Percentiles rank a stretch among this genome's conserved stretches.
phyloP scores from a whole-genome alignment of 495 filamentous ascomycete genomes.

The Penicillium verhagenii region DNA sequence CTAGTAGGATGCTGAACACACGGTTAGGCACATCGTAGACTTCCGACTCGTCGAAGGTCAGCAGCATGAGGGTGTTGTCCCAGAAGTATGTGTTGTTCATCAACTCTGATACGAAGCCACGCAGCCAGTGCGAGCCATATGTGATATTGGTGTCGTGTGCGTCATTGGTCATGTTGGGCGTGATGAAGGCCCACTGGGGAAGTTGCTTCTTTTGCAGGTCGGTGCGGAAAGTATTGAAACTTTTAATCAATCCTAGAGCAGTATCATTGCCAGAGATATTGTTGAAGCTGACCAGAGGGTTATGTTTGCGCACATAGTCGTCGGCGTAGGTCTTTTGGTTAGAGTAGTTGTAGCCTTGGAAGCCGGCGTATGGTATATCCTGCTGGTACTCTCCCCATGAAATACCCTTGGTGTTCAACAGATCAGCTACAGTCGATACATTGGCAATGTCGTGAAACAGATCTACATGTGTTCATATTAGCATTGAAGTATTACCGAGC shows the following conservation, averaged over 20 bases:
- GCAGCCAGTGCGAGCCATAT: conserved; percentile 55
- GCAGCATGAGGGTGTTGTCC: conserved; percentile 61
- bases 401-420: conserved; percentile 8
- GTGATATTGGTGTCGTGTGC: conserved; percentile 66
- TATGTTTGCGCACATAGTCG: conserved; percentile 72
- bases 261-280: conserved; percentile 48
- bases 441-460: not conserved
- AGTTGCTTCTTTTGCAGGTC: conserved; percentile 54
- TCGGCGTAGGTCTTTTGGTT: conserved; percentile 7
- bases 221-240: conserved; percentile 55
- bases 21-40: conserved; percentile 52
- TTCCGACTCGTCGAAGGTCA: conserved; percentile 66
- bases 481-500: not conserved
- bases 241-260: conserved; percentile 59
- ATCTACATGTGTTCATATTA: not conserved
- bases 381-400: conserved; percentile 7
- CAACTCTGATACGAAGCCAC: conserved; percentile 56
- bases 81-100: conserved; percentile 62
- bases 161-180: conserved; percentile 31
- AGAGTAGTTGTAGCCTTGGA: conserved; percentile 10
- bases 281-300: conserved; percentile 59
- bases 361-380: conserved; percentile 6
- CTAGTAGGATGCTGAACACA: conserved; percentile 59
- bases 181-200: conserved; percentile 70
- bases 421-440: conserved; percentile 7